Percentiles rank a stretch among this genome's conserved stretches.
phyloP scores from a whole-genome alignment of 192 early-diverging fungal species.

The Pecoramyces ruminantium region DNA sequence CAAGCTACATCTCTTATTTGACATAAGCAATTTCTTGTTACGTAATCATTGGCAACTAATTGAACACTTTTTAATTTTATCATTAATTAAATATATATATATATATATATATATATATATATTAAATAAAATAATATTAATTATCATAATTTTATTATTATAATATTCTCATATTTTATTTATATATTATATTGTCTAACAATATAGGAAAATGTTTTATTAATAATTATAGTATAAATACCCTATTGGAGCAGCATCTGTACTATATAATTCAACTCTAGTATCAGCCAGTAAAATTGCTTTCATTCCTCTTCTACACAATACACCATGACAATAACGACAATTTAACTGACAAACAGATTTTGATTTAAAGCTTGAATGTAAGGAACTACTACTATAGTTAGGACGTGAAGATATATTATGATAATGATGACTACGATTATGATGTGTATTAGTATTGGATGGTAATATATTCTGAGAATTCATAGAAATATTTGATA shows the following conservation, averaged over 20 bases:
- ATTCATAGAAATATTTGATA: not conserved
- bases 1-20: constrained; percentile 65
- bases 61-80: constrained; percentile 36
- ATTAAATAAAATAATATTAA: too few species aligned
- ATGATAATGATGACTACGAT: not conserved
- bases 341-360: not conserved
- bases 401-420: not conserved
- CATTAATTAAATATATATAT: too few species aligned
- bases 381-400: not conserved
- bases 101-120: too few species aligned
- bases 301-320: constrained; percentile 64
- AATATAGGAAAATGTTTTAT: too few species aligned
- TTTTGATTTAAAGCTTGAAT: not conserved
- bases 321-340: not conserved
- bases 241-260: constrained; percentile 46
- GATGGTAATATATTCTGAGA: not conserved
- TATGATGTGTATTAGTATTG: not conserved
- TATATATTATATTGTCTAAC: too few species aligned
- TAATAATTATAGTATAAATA: too few species aligned
- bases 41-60: constrained; percentile 62
- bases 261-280: constrained; percentile 55
- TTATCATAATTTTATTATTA: too few species aligned
- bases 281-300: constrained; percentile 63
- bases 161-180: too few species aligned
- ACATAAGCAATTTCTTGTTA: constrained; percentile 59